Conservation (phyloP, 2,329 filamentous ascomycete genomes). For the Neurospora sp. region DNA sequence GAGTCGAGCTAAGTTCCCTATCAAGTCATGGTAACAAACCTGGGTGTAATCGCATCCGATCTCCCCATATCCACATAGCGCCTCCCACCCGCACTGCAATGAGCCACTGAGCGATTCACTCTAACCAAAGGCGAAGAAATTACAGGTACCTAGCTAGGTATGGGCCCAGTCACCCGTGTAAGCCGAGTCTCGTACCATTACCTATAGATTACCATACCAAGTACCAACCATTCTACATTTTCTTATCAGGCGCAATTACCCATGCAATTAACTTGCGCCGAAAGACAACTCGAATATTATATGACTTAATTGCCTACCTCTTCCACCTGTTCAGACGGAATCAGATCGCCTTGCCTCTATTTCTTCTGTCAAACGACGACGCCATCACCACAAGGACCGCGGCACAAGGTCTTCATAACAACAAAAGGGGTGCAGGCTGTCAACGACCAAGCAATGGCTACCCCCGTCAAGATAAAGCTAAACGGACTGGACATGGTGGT, state of each 20-base stretch:
- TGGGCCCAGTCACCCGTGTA: not conserved
- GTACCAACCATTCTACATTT: not conserved
- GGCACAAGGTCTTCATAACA: not conserved
- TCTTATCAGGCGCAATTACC: not conserved
- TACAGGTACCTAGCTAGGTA: not conserved
- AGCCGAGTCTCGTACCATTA: not conserved
- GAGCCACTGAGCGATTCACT: not conserved
- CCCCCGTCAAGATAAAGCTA: slow-evolving; percentile 27
- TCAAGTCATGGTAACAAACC: not conserved
- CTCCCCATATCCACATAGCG: not conserved
- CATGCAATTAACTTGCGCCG: not conserved
- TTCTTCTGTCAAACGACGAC: not conserved
- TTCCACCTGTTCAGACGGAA: not conserved
- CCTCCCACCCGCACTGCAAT: not conserved
- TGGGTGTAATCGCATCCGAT: not conserved
- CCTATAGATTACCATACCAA: not conserved
- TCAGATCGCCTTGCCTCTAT: not conserved
- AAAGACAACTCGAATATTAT: not conserved
- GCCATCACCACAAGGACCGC: slow-evolving; percentile 1
- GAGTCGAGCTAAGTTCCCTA: not conserved
- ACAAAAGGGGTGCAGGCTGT: not conserved
- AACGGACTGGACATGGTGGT: slow-evolving; percentile 39
- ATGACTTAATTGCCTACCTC: not conserved
- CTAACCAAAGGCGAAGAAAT: not conserved
- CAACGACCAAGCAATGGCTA: not conserved